These are phyloP conservation scores for Stephania yunnanensis DNA, from an alignment of 164 flowering plant species.

Conservation along the genomic window DNA sequence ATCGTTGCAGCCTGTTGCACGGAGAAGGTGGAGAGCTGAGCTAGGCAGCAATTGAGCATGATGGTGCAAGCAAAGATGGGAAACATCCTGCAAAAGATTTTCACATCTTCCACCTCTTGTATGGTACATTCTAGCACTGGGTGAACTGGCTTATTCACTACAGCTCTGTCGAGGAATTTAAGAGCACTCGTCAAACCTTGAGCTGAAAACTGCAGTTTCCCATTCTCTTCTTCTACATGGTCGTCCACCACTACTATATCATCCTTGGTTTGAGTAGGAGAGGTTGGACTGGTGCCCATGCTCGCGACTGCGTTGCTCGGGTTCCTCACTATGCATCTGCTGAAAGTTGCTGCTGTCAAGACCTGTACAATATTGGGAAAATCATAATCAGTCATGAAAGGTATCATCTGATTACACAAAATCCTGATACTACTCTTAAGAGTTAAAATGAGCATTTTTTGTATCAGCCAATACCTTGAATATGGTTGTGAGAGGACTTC, in stretches of 20 bases:
- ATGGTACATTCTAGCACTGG: constrained; percentile 39
- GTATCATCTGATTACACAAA: background rate
- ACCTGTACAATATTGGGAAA: constrained; percentile 35
- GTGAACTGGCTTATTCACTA: constrained; percentile 23
- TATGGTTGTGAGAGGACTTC: constrained; percentile 81
- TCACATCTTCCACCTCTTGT: constrained; percentile 75
- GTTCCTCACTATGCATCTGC: constrained; percentile 20
- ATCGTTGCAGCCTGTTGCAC: constrained; percentile 93
- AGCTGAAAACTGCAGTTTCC: constrained; percentile 6
- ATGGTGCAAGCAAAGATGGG: constrained; percentile 80
- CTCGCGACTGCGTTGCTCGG: constrained; percentile 38
- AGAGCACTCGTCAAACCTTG: constrained; percentile 25
- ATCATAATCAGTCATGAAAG: background rate
- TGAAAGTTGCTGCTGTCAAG: constrained; percentile 40
- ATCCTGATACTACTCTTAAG: background rate
- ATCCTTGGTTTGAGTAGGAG: constrained; percentile 14
- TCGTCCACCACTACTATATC: background rate
- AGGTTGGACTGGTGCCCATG: constrained; percentile 33
- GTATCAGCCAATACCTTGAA: constrained; percentile 41
- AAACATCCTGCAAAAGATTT: constrained; percentile 46
- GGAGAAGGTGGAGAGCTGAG: constrained; percentile 93
- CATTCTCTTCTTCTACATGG: constrained; percentile 16
- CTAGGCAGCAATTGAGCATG: constrained; percentile 89
- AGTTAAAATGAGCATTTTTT: background rate
- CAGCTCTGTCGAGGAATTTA: constrained; percentile 54